Conservation (phyloP, 2,329 filamentous ascomycete species). For the Aspergillus versicolor region DNA sequence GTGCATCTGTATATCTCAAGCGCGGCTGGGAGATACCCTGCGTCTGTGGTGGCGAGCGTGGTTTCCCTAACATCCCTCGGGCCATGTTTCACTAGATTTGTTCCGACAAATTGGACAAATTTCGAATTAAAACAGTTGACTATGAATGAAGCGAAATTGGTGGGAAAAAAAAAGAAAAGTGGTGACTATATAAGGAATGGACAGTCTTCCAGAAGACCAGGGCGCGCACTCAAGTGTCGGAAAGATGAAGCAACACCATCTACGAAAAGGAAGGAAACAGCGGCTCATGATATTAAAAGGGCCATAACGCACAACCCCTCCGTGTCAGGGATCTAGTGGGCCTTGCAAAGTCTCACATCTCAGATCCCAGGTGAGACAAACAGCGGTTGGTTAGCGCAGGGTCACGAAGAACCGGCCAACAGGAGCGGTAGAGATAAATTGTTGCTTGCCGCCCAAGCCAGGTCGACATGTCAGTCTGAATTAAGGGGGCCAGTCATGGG, state of each 20-base stretch:
- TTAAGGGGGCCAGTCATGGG: constrained; percentile 7
- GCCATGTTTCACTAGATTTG: constrained; percentile 24
- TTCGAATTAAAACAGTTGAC: constrained; percentile 8
- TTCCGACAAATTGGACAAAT: not conserved
- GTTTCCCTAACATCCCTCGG: constrained; percentile 28
- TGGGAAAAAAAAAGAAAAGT: not conserved
- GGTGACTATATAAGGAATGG: constrained; percentile 26
- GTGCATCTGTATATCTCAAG: constrained; percentile 32
- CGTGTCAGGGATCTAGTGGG: constrained; percentile 19
- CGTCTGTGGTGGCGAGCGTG: constrained; percentile 26
- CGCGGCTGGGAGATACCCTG: constrained; percentile 33
- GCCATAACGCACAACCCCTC: not conserved
- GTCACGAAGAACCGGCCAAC: constrained; percentile 12
- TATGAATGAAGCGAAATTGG: not conserved
- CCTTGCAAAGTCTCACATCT: constrained; percentile 12
- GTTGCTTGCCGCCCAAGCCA: constrained; percentile 7
- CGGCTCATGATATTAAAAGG: constrained; percentile 12
- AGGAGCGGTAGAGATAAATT: constrained; percentile 7
- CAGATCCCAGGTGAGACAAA: constrained; percentile 2
- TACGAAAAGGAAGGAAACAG: constrained; percentile 21
- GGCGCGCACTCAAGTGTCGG: constrained; percentile 2
- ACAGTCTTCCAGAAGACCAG: constrained; percentile 42
- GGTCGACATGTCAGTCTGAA: not conserved
- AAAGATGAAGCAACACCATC: constrained; percentile 8
- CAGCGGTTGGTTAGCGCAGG: constrained; percentile 13